Evolutionary conservation across 306 rosid genomes (phyloP).

Genomic region (Acacia confusa): DNA sequence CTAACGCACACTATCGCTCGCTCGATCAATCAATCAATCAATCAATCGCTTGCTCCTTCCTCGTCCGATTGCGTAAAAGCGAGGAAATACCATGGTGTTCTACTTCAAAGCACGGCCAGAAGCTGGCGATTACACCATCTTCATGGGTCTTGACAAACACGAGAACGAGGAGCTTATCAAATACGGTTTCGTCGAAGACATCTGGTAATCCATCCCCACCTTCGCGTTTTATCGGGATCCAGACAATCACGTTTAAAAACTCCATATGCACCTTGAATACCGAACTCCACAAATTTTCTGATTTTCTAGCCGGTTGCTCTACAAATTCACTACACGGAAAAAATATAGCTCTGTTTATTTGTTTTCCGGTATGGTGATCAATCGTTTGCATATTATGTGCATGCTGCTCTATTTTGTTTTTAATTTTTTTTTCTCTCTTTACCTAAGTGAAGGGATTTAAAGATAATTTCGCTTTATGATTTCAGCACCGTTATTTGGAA

Average conservation of each 20-base stretch:
- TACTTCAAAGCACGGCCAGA: slow-evolving; percentile 99
- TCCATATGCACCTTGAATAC: background rate
- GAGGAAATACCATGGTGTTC: slow-evolving; percentile 68
- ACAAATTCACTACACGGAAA: background rate
- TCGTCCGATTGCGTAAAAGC: slow-evolving; percentile 21
- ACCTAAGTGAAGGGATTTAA: background rate
- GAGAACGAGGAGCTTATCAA: slow-evolving; percentile 99
- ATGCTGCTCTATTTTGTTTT: background rate
- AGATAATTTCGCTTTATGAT: background rate
- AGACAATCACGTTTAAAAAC: background rate
- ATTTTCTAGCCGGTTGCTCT: slow-evolving; percentile 9
- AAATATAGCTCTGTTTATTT: background rate
- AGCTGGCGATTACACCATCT: slow-evolving; percentile 89
- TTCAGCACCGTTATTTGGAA: background rate
- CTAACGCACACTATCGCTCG: slow-evolving; percentile 34
- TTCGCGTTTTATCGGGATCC: background rate
- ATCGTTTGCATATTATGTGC: background rate
- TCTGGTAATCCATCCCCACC: slow-evolving; percentile 55
- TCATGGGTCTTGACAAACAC: slow-evolving; percentile 98
- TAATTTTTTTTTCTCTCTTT: background rate
- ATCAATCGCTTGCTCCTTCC: background rate
- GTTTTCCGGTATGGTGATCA: background rate
- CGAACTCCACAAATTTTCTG: background rate
- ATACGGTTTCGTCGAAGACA: slow-evolving; percentile 88
- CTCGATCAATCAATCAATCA: background rate